phyloP scores from a whole-genome alignment of 768 basidiomycete species.

The Xerocomus potaroensis region DNA sequence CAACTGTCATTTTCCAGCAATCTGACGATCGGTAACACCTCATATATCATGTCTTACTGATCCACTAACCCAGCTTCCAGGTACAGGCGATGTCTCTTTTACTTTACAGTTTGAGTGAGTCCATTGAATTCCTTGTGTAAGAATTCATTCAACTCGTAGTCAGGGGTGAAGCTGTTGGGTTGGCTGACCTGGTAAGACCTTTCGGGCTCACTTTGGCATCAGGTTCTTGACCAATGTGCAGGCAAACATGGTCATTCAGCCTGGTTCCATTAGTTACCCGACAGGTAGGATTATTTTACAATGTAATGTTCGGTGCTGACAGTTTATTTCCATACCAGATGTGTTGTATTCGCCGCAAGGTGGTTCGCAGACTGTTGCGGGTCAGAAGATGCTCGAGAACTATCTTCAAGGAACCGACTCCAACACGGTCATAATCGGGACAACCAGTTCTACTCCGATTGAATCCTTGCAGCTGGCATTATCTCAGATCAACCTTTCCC shows the following conservation, averaged over 20 bases:
- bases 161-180: constrained; percentile 51
- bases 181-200: constrained; percentile 48
- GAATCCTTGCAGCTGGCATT: constrained; percentile 58
- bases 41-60: background rate
- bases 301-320: background rate
- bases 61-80: constrained; percentile 41
- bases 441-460: constrained; percentile 52
- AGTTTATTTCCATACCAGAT: constrained; percentile 31
- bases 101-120: constrained; percentile 51
- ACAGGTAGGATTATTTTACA: constrained; percentile 37
- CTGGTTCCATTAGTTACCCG: constrained; percentile 53
- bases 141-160: background rate
- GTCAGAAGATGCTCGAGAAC: constrained; percentile 55
- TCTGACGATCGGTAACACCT: constrained; percentile 33
- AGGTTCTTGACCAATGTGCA: constrained; percentile 19
- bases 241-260: constrained; percentile 53
- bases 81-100: constrained; percentile 63
- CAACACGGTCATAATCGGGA: constrained; percentile 52
- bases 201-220: background rate
- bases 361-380: constrained; percentile 43
- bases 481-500: constrained; percentile 53
- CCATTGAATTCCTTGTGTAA: background rate
- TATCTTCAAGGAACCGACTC: constrained; percentile 63
- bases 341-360: constrained; percentile 62
- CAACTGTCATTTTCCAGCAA: constrained; percentile 22